Base-by-base conservation (phyloP, 768 basidiomycete genomes). In the Mycena maculata region DNA sequence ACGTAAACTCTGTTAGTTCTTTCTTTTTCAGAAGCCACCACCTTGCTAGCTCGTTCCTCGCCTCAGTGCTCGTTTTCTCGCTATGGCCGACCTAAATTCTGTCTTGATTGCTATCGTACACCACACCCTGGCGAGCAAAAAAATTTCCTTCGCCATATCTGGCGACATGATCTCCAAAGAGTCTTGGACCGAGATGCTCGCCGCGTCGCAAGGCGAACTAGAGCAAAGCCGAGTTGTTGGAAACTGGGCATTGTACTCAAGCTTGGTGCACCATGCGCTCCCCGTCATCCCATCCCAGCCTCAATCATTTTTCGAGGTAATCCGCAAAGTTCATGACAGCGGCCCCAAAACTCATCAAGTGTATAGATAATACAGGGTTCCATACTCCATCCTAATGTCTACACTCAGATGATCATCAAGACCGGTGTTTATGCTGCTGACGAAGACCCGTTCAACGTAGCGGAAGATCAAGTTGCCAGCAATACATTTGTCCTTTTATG, bases 351-450 rank as follows among this genome's bases (percentile, higher is more conserved):
- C n/a, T n/a, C n/a, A n/a, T n/a, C n/a, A n/a, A n/a, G n/a, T n/a
- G n/a, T n/a, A n/a, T n/a, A n/a, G n/a, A n/a, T n/a, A n/a, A n/a
- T 38, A 16, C n/a, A 45, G 4, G 42, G 52, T 22, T 45, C 44
- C 13, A 33, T 63, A 18, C 61, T 63, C 31, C 61, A 55, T 25
- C 52, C 52, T 15, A 47, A 63, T 22, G 25, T 63, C 23, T 63
- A 63, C 33, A 63, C 60, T 2, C 61, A 63, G 20, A 25, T 63
- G 31, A 47, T 63, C 44, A 44, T 63, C 61, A 54, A 63, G 33
- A 63, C 53, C 22, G 52, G 61, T n/a, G 5, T 55, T 3, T 63
- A 45, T 31, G 52, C 61, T 25, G n/a, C 44, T 15, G 52, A 54
- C 7, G 61, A 55, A 47, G 61, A 63, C 23, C 61, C 47, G 6